phyloP scores from a whole-genome alignment of 2,329 filamentous ascomycete species.

The Trichothecium roseum region DNA sequence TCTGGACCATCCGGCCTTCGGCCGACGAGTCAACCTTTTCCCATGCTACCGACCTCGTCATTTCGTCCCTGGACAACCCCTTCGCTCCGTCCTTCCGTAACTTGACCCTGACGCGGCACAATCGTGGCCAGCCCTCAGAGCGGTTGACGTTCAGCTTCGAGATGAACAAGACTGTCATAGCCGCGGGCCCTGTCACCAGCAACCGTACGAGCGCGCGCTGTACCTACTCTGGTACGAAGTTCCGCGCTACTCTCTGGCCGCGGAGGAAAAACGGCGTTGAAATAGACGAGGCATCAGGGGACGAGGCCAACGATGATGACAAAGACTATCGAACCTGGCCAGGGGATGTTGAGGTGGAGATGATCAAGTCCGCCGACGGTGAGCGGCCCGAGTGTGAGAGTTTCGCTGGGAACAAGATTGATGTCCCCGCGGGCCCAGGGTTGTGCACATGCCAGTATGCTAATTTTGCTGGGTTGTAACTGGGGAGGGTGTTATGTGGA shows the following conservation, averaged over 20 bases:
- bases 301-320: neutral
- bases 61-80: slow-evolving; percentile 35
- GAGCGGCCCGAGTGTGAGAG: slow-evolving; percentile 45
- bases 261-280: slow-evolving; percentile 14
- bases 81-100: slow-evolving; percentile 47
- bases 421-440: slow-evolving; percentile 23
- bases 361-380: slow-evolving; percentile 28
- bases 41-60: slow-evolving; percentile 34
- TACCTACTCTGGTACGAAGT: slow-evolving; percentile 43
- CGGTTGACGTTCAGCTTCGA: slow-evolving; percentile 47
- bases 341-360: slow-evolving; percentile 44
- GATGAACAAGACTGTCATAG: slow-evolving; percentile 41
- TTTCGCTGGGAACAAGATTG: slow-evolving; percentile 20
- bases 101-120: slow-evolving; percentile 35
- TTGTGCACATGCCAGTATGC: slow-evolving; percentile 28
- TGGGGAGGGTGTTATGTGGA: neutral
- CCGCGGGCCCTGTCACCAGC: slow-evolving; percentile 29
- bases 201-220: slow-evolving; percentile 33
- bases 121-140: slow-evolving; percentile 36
- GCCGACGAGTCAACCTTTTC: slow-evolving; percentile 13
- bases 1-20: slow-evolving; percentile 46
- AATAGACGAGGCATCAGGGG: neutral
- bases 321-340: slow-evolving; percentile 38
- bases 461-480: slow-evolving; percentile 16
- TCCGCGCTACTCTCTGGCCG: slow-evolving; percentile 53